Percentiles rank a stretch among this genome's conserved stretches.
phyloP scores from a whole-genome alignment of 169 alveolate species.

The Cryptosporidium meleagridis region DNA sequence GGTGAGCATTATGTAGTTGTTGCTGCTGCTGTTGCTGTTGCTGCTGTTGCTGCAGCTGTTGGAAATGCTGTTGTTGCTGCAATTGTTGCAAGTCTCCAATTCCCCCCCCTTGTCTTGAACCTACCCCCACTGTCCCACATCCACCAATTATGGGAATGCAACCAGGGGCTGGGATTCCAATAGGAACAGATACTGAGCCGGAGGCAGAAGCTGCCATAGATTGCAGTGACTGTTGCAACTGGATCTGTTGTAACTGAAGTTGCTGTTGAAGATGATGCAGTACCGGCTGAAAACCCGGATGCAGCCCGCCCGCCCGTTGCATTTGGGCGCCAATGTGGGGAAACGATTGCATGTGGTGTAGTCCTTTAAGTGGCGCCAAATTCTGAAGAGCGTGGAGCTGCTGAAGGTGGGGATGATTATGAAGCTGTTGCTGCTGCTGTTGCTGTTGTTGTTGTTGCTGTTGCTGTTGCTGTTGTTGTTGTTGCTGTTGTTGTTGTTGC shows the following conservation, averaged over 20 bases:
- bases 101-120: not conserved
- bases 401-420: not conserved
- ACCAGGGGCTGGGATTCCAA: not conserved
- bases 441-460: no score
- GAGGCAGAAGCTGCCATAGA: not conserved
- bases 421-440: no score
- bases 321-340: not conserved
- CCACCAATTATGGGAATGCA: not conserved
- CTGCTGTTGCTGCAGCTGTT: not conserved
- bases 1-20: not conserved
- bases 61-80: not conserved
- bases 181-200: not conserved
- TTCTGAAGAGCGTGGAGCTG: conserved; percentile 11
- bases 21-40: not conserved
- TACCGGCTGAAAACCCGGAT: conserved; percentile 26
- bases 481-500: not conserved
- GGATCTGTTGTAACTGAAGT: conserved; percentile 4
- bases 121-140: not conserved
- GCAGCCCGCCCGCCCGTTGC: not conserved
- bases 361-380: conserved; percentile 6
- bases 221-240: conserved; percentile 1
- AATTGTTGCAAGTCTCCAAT: not conserved
- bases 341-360: conserved; percentile 4
- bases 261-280: conserved; percentile 11
- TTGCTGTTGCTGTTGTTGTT: no score